Conservation (phyloP, 495 filamentous ascomycete genomes). For the Xylaria intraflava region DNA sequence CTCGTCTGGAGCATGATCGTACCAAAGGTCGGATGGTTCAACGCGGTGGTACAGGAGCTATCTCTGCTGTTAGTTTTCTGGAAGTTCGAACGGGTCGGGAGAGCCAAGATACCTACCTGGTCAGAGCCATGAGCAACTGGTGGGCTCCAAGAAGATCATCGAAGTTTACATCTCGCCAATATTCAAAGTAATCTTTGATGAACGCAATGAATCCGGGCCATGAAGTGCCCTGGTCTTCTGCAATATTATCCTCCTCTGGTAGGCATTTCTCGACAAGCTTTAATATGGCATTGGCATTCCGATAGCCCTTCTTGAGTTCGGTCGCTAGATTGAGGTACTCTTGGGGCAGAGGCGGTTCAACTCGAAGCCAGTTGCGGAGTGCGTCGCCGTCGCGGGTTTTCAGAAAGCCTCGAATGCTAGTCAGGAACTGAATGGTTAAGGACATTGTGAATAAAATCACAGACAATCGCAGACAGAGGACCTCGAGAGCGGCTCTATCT, state of each 20-base stretch:
- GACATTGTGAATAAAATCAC: constrained; percentile 23
- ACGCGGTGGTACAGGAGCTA: constrained; percentile 71
- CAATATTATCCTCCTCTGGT: constrained; percentile 39
- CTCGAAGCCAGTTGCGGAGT: constrained; percentile 39
- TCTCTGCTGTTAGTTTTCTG: not conserved
- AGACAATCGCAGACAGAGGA: not conserved
- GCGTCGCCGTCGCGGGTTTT: constrained; percentile 31
- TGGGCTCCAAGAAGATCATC: constrained; percentile 69
- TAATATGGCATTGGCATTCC: constrained; percentile 49
- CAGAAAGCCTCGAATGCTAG: constrained; percentile 34
- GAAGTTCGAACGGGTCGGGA: constrained; percentile 13
- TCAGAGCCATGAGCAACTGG: constrained; percentile 59
- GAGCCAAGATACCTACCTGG: constrained; percentile 46
- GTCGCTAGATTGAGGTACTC: constrained; percentile 60
- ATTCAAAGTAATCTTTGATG: constrained; percentile 70
- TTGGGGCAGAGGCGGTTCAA: constrained; percentile 42
- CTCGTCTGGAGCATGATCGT: constrained; percentile 70
- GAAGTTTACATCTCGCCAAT: constrained; percentile 70
- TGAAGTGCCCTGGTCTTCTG: constrained; percentile 48
- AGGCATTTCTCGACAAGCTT: constrained; percentile 53
- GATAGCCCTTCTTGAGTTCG: constrained; percentile 55
- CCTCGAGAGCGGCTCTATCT: constrained; percentile 1
- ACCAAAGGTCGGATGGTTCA: constrained; percentile 71
- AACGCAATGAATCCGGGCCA: constrained; percentile 73
- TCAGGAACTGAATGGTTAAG: constrained; percentile 34